phyloP scores from a whole-genome alignment of 2,329 filamentous ascomycete genomes.

The Nemania abortiva region DNA sequence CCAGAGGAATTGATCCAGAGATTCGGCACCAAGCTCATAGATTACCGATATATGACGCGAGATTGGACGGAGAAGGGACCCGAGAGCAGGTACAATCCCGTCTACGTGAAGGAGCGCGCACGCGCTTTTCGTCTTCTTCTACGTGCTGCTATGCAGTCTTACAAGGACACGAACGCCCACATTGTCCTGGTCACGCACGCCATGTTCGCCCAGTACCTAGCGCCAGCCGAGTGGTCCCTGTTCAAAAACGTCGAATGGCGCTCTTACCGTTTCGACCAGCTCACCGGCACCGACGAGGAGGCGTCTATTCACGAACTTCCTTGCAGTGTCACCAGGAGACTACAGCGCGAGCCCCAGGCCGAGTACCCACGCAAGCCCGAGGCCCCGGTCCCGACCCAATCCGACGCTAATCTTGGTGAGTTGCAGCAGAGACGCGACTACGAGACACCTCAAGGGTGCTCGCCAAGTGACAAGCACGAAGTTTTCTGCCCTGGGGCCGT shows the following conservation, averaged over 20 bases:
- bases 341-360: background rate
- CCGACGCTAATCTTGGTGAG: background rate
- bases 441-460: background rate
- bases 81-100: background rate
- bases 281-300: background rate
- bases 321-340: background rate
- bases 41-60: background rate
- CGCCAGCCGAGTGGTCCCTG: rapidly evolving
- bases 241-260: slow-evolving; percentile 19
- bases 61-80: slow-evolving; percentile 11
- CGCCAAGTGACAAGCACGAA: background rate
- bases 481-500: background rate
- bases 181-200: slow-evolving; percentile 25
- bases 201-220: background rate
- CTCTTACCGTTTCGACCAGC: slow-evolving; percentile 1
- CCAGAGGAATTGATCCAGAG: background rate
- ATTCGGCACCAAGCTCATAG: background rate
- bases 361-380: too few relatives aligned
- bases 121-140: slow-evolving; percentile 8
- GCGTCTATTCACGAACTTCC: background rate
- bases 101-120: background rate
- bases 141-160: background rate
- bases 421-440: background rate
- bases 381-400: background rate
- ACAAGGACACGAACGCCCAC: background rate